These are phyloP conservation scores for Pinus taeda DNA, from an alignment of 75 land plant genomes.

Conservation along the genomic window DNA sequence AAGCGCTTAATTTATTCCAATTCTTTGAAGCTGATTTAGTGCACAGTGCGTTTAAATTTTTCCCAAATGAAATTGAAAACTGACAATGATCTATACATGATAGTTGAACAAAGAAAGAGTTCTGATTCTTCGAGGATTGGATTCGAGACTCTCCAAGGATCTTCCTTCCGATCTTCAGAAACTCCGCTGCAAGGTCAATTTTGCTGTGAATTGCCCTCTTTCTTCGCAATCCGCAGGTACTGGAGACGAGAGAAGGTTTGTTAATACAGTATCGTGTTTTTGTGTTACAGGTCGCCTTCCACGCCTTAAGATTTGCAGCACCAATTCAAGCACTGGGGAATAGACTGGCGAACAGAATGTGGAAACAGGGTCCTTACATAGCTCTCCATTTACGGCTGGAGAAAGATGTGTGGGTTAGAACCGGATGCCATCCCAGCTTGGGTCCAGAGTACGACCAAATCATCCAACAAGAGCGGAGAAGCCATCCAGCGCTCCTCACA, in stretches of 20 bases:
- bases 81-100: neutral
- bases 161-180: slow-evolving; percentile 79
- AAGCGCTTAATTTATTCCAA: neutral
- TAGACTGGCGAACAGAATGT: slow-evolving; percentile 32
- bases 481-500: slow-evolving; percentile 60
- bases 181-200: slow-evolving; percentile 68
- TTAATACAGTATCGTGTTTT: too few relatives aligned
- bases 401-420: slow-evolving; percentile 62
- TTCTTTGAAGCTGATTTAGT: too few relatives aligned
- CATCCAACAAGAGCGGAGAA: slow-evolving; percentile 31
- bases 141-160: slow-evolving; percentile 79
- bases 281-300: slow-evolving; percentile 38
- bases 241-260: too few relatives aligned
- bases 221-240: too few relatives aligned
- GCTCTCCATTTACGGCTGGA: slow-evolving; percentile 51
- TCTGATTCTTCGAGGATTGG: slow-evolving; percentile 62
- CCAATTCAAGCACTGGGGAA: slow-evolving; percentile 42
- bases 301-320: slow-evolving; percentile 37
- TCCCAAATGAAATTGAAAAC: neutral
- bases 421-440: slow-evolving; percentile 78
- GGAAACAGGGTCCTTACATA: slow-evolving; percentile 42
- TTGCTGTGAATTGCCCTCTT: neutral
- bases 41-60: too few relatives aligned
- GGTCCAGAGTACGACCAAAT: slow-evolving; percentile 47
- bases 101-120: slow-evolving; percentile 61